Percentiles rank a stretch among this genome's conserved stretches.
Conservation (phyloP, 495 filamentous ascomycete species). For the Xanthoparmelia taractica region DNA sequence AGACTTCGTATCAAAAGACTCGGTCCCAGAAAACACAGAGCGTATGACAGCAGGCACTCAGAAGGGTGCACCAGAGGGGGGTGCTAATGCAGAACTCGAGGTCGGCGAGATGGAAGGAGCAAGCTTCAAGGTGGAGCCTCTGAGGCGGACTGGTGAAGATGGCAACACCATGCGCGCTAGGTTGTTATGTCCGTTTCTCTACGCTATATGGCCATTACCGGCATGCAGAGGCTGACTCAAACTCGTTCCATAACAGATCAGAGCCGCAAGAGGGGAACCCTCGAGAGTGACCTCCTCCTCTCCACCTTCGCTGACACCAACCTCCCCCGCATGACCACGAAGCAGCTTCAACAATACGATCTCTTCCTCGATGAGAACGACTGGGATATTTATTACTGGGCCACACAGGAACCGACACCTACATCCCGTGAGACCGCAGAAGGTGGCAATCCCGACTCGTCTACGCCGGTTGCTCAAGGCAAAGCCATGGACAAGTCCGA, state of each 20-base stretch:
- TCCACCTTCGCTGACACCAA: conserved; percentile 86
- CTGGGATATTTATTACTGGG: conserved; percentile 99
- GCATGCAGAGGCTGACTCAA: conserved; percentile 13
- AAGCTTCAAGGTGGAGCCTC: conserved; percentile 80
- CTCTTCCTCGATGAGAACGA: conserved; percentile 96
- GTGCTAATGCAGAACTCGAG: conserved; percentile 59
- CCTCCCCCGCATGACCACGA: conserved; percentile 60
- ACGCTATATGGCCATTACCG: not conserved
- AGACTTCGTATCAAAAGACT: conserved; percentile 50
- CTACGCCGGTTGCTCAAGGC: conserved; percentile 30
- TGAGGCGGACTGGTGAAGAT: conserved; percentile 75
- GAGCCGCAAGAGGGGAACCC: conserved; percentile 90
- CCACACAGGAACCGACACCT: conserved; percentile 71
- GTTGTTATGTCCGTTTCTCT: conserved; percentile 67
- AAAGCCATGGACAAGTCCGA: conserved; percentile 36
- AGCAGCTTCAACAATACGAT: conserved; percentile 79
- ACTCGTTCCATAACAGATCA: conserved; percentile 55
- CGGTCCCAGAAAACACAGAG: conserved; percentile 52
- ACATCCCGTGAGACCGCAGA: conserved; percentile 36
- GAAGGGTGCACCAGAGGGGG: conserved; percentile 36
- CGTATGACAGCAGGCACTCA: conserved; percentile 57
- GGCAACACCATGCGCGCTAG: conserved; percentile 75
- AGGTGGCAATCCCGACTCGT: conserved; percentile 21
- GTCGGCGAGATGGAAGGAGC: conserved; percentile 90
- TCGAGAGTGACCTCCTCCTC: conserved; percentile 90